Percentiles rank a stretch among this genome's conserved stretches.
Evolutionary conservation across 805 yeast genomes (phyloP).

Genomic region (Sugiyamaella mastotermitis): DNA sequence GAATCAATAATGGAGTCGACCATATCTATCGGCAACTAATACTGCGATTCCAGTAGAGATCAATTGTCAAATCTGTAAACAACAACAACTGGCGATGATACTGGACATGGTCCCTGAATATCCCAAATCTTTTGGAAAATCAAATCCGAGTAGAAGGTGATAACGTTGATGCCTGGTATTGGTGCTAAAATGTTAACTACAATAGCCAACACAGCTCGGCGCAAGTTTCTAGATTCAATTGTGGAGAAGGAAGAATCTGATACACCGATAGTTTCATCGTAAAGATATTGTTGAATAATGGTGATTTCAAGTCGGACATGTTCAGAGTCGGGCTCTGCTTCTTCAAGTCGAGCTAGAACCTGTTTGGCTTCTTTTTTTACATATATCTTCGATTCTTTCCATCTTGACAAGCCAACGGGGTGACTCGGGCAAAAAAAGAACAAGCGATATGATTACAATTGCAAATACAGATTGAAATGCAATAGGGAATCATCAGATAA

Average conservation of each 20-base stretch:
- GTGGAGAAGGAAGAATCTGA: conserved; percentile 2
- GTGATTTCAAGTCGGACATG: conserved; percentile 2
- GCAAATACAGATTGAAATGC: conserved; percentile 57
- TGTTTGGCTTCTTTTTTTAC: conserved; percentile 51
- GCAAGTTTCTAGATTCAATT: conserved; percentile 4
- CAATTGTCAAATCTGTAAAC: conserved; percentile 6
- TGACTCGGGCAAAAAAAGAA: conserved; percentile 54
- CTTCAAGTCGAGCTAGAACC: conserved; percentile 8
- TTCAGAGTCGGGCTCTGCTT: background rate
- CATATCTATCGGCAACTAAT: conserved; percentile 8
- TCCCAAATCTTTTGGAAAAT: conserved; percentile 8
- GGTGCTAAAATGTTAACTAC: conserved; percentile 4
- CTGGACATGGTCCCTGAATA: conserved; percentile 6
- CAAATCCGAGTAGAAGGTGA: conserved; percentile 6
- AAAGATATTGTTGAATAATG: conserved; percentile 7
- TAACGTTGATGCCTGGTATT: conserved; percentile 6
- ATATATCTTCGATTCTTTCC: conserved; percentile 54
- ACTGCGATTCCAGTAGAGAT: conserved; percentile 7
- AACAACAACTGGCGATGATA: conserved; percentile 9
- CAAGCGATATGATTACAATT: conserved; percentile 52
- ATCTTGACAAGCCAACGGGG: conserved; percentile 75
- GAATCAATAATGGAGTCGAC: conserved; percentile 9
- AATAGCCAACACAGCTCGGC: conserved; percentile 8
- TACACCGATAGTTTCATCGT: conserved; percentile 4
- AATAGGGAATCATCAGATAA: conserved; percentile 68